Evolutionary conservation across 2,329 filamentous ascomycete genomes (phyloP).

Genomic region (Curvularia verruculosa): DNA sequence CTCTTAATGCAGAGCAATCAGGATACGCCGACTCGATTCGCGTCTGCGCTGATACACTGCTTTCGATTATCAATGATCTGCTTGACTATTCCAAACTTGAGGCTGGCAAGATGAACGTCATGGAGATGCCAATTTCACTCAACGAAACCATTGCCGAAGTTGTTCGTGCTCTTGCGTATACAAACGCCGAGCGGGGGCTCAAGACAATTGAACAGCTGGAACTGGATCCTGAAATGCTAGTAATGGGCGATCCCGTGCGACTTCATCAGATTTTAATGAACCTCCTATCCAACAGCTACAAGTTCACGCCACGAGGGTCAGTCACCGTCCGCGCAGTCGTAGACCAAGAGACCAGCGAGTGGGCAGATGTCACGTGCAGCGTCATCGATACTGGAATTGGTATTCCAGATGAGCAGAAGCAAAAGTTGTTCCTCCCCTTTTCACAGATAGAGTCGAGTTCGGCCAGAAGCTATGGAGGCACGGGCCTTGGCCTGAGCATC

Average conservation of each 20-base stretch:
- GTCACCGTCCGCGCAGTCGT: constrained; percentile 82
- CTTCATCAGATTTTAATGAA: constrained; percentile 69
- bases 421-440: constrained; percentile 89
- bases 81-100: constrained; percentile 61
- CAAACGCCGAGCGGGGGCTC: constrained; percentile 65
- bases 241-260: constrained; percentile 59
- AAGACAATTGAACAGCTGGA: constrained; percentile 63
- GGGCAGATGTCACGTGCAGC: constrained; percentile 79
- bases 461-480: constrained; percentile 88
- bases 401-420: constrained; percentile 79
- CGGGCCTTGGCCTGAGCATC: constrained; percentile 87
- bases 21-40: constrained; percentile 68
- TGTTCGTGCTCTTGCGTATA: constrained; percentile 67
- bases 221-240: constrained; percentile 60
- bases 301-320: constrained; percentile 86
- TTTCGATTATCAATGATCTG: constrained; percentile 61
- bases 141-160: constrained; percentile 68
- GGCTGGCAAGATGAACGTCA: constrained; percentile 65
- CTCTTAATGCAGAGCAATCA: constrained; percentile 63
- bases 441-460: constrained; percentile 92
- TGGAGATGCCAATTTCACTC: constrained; percentile 59
- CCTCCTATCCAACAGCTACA: constrained; percentile 89
- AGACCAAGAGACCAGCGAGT: constrained; percentile 71
- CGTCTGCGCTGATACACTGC: constrained; percentile 64
- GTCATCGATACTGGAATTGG: constrained; percentile 91